phyloP scores from a whole-genome alignment of 495 filamentous ascomycete genomes.

The Pseudomonodictys pantanalensis region DNA sequence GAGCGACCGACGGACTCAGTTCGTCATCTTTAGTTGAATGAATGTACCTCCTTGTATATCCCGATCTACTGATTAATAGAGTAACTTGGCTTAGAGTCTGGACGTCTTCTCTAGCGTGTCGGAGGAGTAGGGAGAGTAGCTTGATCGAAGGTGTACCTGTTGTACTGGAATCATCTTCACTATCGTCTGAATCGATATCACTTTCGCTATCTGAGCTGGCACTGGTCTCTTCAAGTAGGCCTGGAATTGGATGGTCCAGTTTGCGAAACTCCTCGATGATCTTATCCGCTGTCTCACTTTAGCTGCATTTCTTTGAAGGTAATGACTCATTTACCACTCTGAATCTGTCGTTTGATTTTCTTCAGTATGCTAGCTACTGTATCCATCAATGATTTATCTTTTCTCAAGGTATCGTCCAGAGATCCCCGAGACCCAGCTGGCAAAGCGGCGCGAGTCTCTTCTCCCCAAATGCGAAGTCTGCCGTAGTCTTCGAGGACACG shows the following conservation, averaged over 20 bases:
- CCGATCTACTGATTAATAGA: not conserved
- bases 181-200: not conserved
- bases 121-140: not conserved
- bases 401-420: constrained; percentile 11
- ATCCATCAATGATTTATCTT: not conserved
- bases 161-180: not conserved
- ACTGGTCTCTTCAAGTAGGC: not conserved
- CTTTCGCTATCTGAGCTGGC: not conserved
- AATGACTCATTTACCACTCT: not conserved
- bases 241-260: not conserved
- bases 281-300: not conserved
- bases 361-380: not conserved
- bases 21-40: not conserved
- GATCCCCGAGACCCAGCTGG: constrained; percentile 2
- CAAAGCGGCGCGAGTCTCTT: constrained; percentile 7
- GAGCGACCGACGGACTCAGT: not conserved
- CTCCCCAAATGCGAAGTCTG: constrained; percentile 8
- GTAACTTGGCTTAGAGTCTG: not conserved
- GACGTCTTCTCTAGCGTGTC: not conserved
- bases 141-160: not conserved
- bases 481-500: constrained; percentile 8
- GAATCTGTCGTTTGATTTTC: not conserved
- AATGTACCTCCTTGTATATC: not conserved
- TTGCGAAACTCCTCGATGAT: not conserved
- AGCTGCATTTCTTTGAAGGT: not conserved